A percentile compares a stretch with the other conserved stretches of the same genome.
These are phyloP conservation scores for Babesia bigemina DNA, from an alignment of 169 alveolate species.

Conservation along the genomic window DNA sequence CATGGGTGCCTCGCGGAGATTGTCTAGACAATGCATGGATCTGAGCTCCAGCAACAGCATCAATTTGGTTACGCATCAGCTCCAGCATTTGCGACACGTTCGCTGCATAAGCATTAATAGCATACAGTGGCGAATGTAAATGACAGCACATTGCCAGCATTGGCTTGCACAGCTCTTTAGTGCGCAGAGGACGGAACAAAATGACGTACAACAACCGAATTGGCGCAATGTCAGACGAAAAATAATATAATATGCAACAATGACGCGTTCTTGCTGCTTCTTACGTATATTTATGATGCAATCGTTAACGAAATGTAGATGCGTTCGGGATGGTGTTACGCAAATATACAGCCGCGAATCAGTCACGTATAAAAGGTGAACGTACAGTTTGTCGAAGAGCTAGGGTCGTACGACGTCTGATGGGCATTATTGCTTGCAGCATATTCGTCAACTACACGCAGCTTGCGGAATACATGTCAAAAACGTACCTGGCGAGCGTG, in stretches of 20 bases:
- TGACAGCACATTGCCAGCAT: background rate
- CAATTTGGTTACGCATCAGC: constrained; percentile 29
- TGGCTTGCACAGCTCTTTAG: background rate
- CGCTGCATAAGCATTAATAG: background rate
- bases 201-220: too few species aligned
- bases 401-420: background rate
- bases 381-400: constrained; percentile 17
- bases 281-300: too few species aligned
- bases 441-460: background rate
- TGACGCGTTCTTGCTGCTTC: too few species aligned
- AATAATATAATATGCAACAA: background rate
- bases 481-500: constrained; percentile 32
- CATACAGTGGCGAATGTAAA: background rate
- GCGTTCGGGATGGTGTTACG: too few species aligned
- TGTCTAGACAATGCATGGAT: constrained; percentile 16
- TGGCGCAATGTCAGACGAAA: too few species aligned
- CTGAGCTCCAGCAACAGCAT: constrained; percentile 29
- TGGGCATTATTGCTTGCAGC: background rate
- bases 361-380: background rate
- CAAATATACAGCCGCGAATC: too few species aligned
- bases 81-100: constrained; percentile 5
- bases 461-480: background rate
- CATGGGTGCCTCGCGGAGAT: constrained; percentile 6
- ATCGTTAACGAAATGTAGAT: too few species aligned
- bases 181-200: too few species aligned